Conservation (phyloP, 345 rosid genomes). For the Mercurialis annua region DNA sequence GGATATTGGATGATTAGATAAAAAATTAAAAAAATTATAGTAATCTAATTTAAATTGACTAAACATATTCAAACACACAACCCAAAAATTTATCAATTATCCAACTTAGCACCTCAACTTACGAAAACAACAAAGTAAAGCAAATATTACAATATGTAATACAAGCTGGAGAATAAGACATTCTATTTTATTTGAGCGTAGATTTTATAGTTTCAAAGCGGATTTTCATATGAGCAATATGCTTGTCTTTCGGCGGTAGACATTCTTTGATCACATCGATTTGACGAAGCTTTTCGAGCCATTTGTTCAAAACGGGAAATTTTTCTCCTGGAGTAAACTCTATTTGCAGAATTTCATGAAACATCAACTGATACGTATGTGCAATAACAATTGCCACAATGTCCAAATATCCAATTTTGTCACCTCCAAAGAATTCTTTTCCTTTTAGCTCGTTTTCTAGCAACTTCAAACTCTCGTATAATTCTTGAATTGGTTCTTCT, state of each 20-base stretch:
- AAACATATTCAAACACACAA: too few relatives aligned
- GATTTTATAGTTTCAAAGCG: not conserved
- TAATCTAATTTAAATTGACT: too few relatives aligned
- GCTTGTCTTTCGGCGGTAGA: conserved; percentile 1
- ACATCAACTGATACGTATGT: not conserved
- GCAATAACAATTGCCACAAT: not conserved
- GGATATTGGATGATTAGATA: too few relatives aligned
- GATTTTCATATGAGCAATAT: not conserved
- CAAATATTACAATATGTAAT: too few relatives aligned
- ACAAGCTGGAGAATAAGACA: too few relatives aligned
- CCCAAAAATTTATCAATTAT: too few relatives aligned
- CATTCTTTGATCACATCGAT: not conserved
- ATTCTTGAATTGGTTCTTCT: not conserved
- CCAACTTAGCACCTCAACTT: too few relatives aligned
- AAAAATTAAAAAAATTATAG: too few relatives aligned
- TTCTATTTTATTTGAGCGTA: too few relatives aligned
- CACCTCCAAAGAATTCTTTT: too few relatives aligned
- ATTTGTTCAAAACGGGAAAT: not conserved
- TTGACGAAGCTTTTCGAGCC: not conserved
- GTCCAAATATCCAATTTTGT: conserved; percentile 6
- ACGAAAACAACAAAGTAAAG: too few relatives aligned
- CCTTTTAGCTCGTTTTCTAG: conserved; percentile 1
- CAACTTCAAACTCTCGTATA: not conserved
- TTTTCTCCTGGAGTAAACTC: not conserved
- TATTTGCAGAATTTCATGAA: not conserved